Base-by-base conservation (phyloP, 768 basidiomycete genomes). In the Macrocybe gigantea region DNA sequence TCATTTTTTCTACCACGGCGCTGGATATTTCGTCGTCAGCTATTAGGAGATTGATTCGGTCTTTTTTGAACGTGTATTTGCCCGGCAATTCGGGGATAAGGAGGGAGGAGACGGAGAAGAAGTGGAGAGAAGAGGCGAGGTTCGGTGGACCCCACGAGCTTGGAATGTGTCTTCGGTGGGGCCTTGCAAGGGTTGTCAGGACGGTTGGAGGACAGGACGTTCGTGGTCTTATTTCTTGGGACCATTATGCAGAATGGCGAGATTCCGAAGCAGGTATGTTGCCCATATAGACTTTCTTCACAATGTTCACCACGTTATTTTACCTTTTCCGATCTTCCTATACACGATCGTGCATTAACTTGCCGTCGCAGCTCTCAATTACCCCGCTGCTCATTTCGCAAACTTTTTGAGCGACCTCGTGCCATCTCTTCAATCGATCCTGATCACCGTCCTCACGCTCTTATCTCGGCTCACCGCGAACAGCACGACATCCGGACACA, bases 121-220 rank as follows among this genome's bases (percentile, higher is more conserved):
- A 73, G 44, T 90, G 85, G 83, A 73, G 78, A 38, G 85, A 92
- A 55, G 93, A 97, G 60, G 84, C 92, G 1, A 69, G 71, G 33
- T 89, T 95, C 58, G 88, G 92, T 0, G 83, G 82, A 5, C 85
- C 90, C 8, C 85, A 94, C 51, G 90, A 96, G 58, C 71, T 98
- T 10, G 93, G 86, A 5, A 93, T 94, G 85, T 80, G 86, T 57
- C 72, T 98, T 32, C 83, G 94, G 15, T 99, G 96, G 96, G 91
- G 85, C 32, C 76, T 98, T 5, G 87, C 83, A 2, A 71, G 93
- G 22, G 79, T 91, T 40, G 77, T 90, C 33, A 67, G 91, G 41
- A 75, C 87, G 3, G 75, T 81, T 12, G 78, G 75, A 32, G 85
- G 83, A 1, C 73, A 80, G 52, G 84, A 86, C 39, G 78, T 85